A percentile compares a stretch with the other conserved stretches of the same genome.
phyloP scores from a whole-genome alignment of 129 eudicot genomes.

The Lonicera japonica region DNA sequence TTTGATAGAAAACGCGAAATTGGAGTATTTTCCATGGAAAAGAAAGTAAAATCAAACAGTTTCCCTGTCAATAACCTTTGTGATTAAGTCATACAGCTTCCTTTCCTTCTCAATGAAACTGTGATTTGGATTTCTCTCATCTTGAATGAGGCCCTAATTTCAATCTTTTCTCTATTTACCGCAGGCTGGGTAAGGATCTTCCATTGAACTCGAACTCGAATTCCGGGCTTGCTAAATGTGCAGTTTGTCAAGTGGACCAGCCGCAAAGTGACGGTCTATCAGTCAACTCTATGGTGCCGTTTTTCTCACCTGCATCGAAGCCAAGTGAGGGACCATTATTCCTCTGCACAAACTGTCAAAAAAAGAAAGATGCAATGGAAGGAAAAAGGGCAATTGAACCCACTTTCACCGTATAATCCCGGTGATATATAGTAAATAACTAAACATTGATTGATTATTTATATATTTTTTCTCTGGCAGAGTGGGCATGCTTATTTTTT shows the following conservation, averaged over 20 bases:
- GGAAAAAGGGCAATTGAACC: conserved; percentile 57
- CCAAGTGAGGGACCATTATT: conserved; percentile 89
- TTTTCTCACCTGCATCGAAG: conserved; percentile 58
- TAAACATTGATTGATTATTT: conserved; percentile 5
- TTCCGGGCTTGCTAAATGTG: conserved; percentile 78
- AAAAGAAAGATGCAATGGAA: conserved; percentile 99
- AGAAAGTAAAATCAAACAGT: no score
- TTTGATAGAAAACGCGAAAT: no score
- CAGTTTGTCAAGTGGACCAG: conserved; percentile 81
- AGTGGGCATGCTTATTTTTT: conserved; percentile 42
- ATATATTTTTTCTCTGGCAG: conserved; percentile 49
- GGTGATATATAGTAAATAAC: conserved; percentile 37
- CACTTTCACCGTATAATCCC: conserved; percentile 32
- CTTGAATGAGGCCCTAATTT: background rate
- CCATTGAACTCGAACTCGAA: conserved; percentile 35
- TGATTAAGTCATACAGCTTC: no score
- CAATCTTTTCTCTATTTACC: background rate
- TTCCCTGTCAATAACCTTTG: no score
- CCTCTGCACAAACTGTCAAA: conserved; percentile 72
- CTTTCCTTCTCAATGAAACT: no score
- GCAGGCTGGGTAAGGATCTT: conserved; percentile 88
- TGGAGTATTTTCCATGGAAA: no score
- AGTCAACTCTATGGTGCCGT: conserved; percentile 46
- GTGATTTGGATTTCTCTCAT: no score
- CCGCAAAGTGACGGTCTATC: conserved; percentile 58